Evolutionary conservation across 176 grass and related monocot genomes (phyloP).

Genomic region (Cocos nucifera): DNA sequence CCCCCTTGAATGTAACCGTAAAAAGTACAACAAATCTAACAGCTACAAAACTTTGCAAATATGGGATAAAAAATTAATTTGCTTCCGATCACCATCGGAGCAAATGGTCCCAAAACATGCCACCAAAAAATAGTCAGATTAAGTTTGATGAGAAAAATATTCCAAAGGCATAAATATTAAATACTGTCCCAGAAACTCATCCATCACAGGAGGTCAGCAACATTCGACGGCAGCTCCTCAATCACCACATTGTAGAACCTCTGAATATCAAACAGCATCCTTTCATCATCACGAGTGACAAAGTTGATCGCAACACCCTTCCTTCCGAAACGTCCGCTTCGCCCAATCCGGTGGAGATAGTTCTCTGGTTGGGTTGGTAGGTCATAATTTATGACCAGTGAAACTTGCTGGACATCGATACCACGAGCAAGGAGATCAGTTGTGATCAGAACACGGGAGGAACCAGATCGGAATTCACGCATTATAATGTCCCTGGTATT

Average conservation of each 20-base stretch:
- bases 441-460: conserved; percentile 76
- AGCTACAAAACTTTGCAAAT: neutral
- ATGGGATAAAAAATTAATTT: neutral
- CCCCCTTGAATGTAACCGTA: neutral
- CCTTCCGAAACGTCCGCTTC: conserved; percentile 60
- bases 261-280: conserved; percentile 91
- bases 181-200: conserved; percentile 12
- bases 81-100: no score
- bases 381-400: conserved; percentile 82
- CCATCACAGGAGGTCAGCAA: conserved; percentile 78
- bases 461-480: conserved; percentile 81
- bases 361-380: conserved; percentile 84
- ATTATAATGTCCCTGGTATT: conserved; percentile 22
- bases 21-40: no score
- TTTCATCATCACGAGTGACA: conserved; percentile 73
- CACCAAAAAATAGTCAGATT: neutral
- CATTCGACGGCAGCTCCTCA: conserved; percentile 29
- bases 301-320: conserved; percentile 40
- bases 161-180: conserved; percentile 24
- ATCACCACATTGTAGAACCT: no score
- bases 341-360: conserved; percentile 83
- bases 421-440: conserved; percentile 13
- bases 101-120: no score
- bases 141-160: neutral
- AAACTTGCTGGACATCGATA: conserved; percentile 91